Conservation (phyloP, 164 flowering plant genomes). For the Chimonanthus praecox region DNA sequence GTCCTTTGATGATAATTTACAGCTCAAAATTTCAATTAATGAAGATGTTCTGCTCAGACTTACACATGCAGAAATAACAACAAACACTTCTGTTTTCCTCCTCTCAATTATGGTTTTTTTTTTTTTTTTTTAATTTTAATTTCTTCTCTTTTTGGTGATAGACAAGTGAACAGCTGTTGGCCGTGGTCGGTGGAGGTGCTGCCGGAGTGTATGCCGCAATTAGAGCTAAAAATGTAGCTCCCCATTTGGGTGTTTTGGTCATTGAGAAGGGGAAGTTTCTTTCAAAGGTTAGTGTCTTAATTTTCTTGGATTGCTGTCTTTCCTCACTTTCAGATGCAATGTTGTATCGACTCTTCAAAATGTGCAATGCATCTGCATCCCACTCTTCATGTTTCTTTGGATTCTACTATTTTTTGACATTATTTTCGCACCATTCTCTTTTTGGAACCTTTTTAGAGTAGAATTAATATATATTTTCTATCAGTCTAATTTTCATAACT, state of each 20-base stretch:
- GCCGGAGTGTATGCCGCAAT: constrained; percentile 83
- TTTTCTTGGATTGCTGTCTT: background rate
- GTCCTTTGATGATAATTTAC: background rate
- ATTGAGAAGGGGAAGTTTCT: constrained; percentile 82
- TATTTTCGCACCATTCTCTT: background rate
- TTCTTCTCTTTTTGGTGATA: background rate
- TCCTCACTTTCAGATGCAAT: too few relatives aligned
- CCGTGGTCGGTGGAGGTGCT: constrained; percentile 42
- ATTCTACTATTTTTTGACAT: background rate
- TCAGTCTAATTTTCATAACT: too few relatives aligned
- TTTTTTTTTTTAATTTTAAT: background rate
- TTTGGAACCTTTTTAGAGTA: background rate
- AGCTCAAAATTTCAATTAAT: too few relatives aligned
- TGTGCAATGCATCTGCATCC: background rate
- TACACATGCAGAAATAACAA: background rate
- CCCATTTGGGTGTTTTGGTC: constrained; percentile 63
- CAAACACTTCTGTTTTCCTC: background rate
- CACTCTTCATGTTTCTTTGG: background rate
- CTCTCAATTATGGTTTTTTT: background rate
- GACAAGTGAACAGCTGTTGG: constrained; percentile 9
- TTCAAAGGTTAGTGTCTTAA: constrained; percentile 53
- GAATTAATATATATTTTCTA: too few relatives aligned
- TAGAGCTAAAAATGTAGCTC: constrained; percentile 66
- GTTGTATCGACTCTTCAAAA: background rate
- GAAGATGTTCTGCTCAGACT: background rate